Base-by-base conservation (phyloP, 148 eudicot species). In the Heliamphora exappendiculata region DNA sequence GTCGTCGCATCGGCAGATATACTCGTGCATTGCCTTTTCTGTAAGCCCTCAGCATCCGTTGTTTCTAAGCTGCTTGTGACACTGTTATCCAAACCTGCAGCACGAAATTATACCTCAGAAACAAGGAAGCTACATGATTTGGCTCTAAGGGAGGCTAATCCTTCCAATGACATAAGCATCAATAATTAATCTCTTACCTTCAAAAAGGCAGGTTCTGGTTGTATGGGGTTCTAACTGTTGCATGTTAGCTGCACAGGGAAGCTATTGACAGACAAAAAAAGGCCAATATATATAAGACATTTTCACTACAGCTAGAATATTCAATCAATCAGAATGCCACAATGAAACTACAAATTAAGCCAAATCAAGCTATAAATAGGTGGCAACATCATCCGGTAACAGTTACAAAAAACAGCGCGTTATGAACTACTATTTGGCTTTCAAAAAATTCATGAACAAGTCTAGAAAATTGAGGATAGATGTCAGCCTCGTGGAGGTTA, bases 41-140 rank as follows among this genome's bases (percentile, higher is more conserved):
- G 19, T 19, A 65, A 45, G 63, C 65, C 75, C 70, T 33, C 73
- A 58, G 55, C 53, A n/a, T 34, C 72, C n/a, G 66, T 24, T 47
- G 50, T 47, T 47, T 47, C 50, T 47, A 47, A 47, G 13, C 13
- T 66, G 47, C n/a, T 66, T 66, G 70, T n/a, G 45, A 66, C 45
- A 36, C 26, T n/a, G 47, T 20, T 66, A 20, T 37, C 47, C 47
- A 9, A 19, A 66, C 70, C 93, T 85, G 76, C 71, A 76, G 55
- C 76, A 79, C 4, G 31, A 73, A 33, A 54, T 72, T 29, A 8
- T 67, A 17, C 12, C n/a, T 53, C 8, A 67, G 24, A 72, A 41
- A 28, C 70, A 59, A 57, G 84, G 20, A 47, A 3, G 17, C 2
- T 29, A 55, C 22, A 14, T 0, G 4, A 28, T 50, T 51, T 41